A percentile compares a stretch with the other conserved stretches of the same genome.
phyloP scores from a whole-genome alignment of 2,329 filamentous ascomycete genomes.

The Ophiocordyceps camponoti-leonardi region DNA sequence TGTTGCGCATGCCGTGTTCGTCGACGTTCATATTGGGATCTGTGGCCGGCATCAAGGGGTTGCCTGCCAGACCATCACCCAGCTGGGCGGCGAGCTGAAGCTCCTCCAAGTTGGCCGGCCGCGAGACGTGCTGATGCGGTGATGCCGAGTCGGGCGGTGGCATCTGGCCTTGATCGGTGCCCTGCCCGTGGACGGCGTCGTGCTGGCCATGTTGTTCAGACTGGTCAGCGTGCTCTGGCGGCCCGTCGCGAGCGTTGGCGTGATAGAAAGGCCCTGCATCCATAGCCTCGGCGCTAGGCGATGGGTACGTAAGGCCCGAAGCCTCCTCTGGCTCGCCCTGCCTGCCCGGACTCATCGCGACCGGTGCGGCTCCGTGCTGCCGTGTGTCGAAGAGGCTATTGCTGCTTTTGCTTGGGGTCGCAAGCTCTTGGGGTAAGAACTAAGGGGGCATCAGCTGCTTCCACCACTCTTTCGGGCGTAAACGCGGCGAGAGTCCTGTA shows the following conservation, averaged over 20 bases:
- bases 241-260: slow-evolving; percentile 16
- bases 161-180: slow-evolving; percentile 14
- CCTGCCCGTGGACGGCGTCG: slow-evolving; percentile 12
- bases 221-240: slow-evolving; percentile 8
- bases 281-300: slow-evolving; percentile 25
- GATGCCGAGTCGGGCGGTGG: slow-evolving; percentile 16
- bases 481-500: slow-evolving; percentile 2
- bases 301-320: slow-evolving; percentile 26
- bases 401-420: background rate
- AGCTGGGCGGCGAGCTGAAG: slow-evolving; percentile 41
- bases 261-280: slow-evolving; percentile 27
- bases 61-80: slow-evolving; percentile 31
- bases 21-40: slow-evolving; percentile 26
- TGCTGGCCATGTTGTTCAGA: slow-evolving; percentile 10
- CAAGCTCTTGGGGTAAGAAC: background rate
- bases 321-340: slow-evolving; percentile 18
- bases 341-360: slow-evolving; percentile 15
- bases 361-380: no score
- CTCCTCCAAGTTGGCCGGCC: slow-evolving; percentile 33
- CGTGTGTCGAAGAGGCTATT: background rate
- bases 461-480: background rate
- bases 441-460: background rate
- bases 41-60: slow-evolving; percentile 29
- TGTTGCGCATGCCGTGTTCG: slow-evolving; percentile 23
- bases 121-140: slow-evolving; percentile 22